Percentiles rank a stretch among this genome's conserved stretches.
These are phyloP conservation scores for Mortierella sp. DNA, from an alignment of 371 early-diverging fungal genomes.

Conservation along the genomic window DNA sequence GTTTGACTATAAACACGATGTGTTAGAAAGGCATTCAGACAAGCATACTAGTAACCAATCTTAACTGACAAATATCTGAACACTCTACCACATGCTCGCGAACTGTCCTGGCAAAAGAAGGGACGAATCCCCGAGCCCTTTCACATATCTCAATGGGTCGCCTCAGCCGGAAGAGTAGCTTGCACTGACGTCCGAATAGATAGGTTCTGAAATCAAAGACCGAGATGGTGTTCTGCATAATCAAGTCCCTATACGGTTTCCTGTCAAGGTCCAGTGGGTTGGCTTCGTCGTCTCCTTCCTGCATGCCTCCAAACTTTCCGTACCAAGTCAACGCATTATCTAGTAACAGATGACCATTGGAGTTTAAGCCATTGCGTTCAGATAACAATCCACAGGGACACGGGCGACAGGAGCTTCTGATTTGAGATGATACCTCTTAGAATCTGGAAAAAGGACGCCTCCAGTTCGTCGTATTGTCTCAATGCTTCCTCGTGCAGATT, in stretches of 20 bases:
- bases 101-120: conserved; percentile 76
- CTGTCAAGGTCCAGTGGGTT: conserved; percentile 79
- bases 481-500: conserved; percentile 88
- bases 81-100: conserved; percentile 72
- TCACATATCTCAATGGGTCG: conserved; percentile 75
- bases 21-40: neutral
- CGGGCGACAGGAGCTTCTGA: too few species aligned
- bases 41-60: neutral
- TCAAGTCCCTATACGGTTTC: conserved; percentile 88
- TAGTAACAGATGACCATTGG: conserved; percentile 12
- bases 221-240: conserved; percentile 89
- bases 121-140: conserved; percentile 79
- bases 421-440: conserved; percentile 62
- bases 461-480: conserved; percentile 94
- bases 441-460: conserved; percentile 91
- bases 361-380: neutral
- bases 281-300: conserved; percentile 85
- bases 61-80: too few species aligned
- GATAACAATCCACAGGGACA: too few species aligned
- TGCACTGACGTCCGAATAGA: conserved; percentile 89
- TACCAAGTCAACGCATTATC: conserved; percentile 92
- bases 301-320: conserved; percentile 87
- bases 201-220: conserved; percentile 96
- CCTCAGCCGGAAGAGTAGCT: conserved; percentile 75
- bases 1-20: conserved; percentile 44